Conservation (phyloP, 257 asterid genomes). For the Avicennia marina region DNA sequence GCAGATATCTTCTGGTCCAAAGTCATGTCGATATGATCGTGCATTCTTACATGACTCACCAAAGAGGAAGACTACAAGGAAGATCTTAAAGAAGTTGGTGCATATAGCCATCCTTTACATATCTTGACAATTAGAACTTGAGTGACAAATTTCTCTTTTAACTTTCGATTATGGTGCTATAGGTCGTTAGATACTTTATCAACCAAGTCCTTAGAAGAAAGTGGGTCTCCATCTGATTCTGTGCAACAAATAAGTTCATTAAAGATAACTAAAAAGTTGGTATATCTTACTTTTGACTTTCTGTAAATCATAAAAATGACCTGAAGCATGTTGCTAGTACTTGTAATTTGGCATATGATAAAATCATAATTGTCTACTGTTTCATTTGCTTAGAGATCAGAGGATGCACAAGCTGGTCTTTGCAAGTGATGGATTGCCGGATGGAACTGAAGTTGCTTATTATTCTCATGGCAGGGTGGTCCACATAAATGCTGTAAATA, state of each 20-base stretch:
- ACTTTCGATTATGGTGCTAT: conserved; percentile 25
- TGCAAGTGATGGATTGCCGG: conserved; percentile 83
- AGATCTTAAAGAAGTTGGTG: conserved; percentile 61
- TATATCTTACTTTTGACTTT: conserved; percentile 8
- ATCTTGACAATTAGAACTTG: background rate
- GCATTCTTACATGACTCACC: conserved; percentile 24
- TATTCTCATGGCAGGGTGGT: conserved; percentile 90
- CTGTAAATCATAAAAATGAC: background rate
- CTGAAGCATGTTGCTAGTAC: background rate
- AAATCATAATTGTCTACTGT: conserved; percentile 11
- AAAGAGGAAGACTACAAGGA: conserved; percentile 37
- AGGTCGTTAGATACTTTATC: conserved; percentile 36
- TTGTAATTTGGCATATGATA: background rate
- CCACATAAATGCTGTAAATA: background rate
- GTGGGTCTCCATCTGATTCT: conserved; percentile 39
- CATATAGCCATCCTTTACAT: conserved; percentile 16
- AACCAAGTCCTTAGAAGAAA: conserved; percentile 38
- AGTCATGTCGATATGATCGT: conserved; percentile 28
- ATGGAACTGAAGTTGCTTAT: conserved; percentile 89
- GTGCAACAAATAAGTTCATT: conserved; percentile 31
- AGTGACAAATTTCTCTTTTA: too few relatives aligned
- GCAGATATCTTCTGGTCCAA: conserved; percentile 28
- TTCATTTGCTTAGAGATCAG: conserved; percentile 61
- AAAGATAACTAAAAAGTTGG: conserved; percentile 86
- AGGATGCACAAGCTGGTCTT: conserved; percentile 90